Evolutionary conservation across 208 protist species (phyloP).

Genomic region (Naegleria lovaniensis): DNA sequence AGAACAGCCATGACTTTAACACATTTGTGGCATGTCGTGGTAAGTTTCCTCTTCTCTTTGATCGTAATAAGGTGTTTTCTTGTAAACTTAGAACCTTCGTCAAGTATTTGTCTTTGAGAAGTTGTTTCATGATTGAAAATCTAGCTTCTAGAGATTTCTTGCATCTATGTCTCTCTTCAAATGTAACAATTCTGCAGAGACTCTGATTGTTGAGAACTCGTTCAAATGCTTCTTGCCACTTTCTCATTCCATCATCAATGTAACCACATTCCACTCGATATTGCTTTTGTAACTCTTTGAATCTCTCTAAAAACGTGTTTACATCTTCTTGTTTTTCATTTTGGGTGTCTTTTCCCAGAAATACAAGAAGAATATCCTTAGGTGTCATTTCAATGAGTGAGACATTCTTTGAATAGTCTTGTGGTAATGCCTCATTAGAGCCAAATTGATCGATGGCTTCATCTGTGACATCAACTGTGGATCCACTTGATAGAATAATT

Average conservation of each 20-base stretch:
- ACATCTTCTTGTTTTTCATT: neutral
- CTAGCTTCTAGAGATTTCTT: neutral
- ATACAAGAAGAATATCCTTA: neutral
- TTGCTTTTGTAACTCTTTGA: neutral
- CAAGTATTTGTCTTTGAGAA: constrained; percentile 21
- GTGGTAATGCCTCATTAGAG: neutral
- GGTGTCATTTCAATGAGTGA: constrained; percentile 18
- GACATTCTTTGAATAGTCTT: neutral
- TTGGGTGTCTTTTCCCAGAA: neutral
- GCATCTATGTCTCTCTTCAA: neutral
- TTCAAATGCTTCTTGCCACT: neutral
- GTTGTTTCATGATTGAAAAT: neutral
- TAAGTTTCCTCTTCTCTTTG: constrained; percentile 27
- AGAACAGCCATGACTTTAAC: constrained; percentile 32
- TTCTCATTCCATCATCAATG: neutral
- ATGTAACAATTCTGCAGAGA: neutral
- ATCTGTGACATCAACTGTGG: neutral
- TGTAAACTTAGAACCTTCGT: constrained; percentile 19
- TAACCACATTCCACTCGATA: neutral
- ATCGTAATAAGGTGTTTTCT: neutral
- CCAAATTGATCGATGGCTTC: neutral
- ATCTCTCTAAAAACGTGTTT: neutral
- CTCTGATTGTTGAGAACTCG: constrained; percentile 13
- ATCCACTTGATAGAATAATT: neutral
- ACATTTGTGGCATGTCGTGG: constrained; percentile 33